Evolutionary conservation across 768 basidiomycete genomes (phyloP), one percentile per base, ranked within the genome.

Genomic region (Tylopilus felleus): DNA sequence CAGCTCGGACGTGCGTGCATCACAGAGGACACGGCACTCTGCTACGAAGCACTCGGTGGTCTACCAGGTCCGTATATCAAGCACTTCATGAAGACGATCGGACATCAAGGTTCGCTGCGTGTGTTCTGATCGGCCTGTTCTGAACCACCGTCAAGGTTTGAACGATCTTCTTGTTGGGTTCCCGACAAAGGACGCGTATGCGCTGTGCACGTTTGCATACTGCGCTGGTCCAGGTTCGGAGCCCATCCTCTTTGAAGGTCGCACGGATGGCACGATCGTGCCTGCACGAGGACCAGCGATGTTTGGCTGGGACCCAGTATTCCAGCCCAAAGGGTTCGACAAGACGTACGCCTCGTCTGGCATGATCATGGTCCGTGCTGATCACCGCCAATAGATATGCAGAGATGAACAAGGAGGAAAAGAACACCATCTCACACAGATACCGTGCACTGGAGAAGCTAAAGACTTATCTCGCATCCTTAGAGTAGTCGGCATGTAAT

Each of bases 1-100:
- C 4, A 77, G 73, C 62, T 85, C 10, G 76, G 77, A 29, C 77
- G 77, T 0, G 77, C 84, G 8, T 83, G 81, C 59, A 83, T 84
- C 62, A 93, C 91, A 0, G 93, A 99, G 73, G 97, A 99, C 68
- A 99, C 97, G 0, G 93, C 97, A 0, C 80, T 99, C 7, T 91
- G 88, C 60, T 98, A 92, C 65, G 82, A 85, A 56, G 94, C 97
- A 0, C 75, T 98, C 17, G 82, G 86, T 19, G 96, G 93, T 0
- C 80, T 99, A 4, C 97, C 97, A 2, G 97, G 97, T 0, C 96
- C 96, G 0, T 99, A 96, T 73, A 95, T 99, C 77, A 99, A 99
- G 65, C 78, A 91, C 59, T 99, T 99, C 71, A 74, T 98, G 71
- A 77, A 79, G 41, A 79, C 78, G 23, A 70, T 98, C 6, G 96